These are phyloP conservation scores for Dothideomycetidae sp. DNA, from an alignment of 2,329 filamentous ascomycete species.

Conservation along the genomic window DNA sequence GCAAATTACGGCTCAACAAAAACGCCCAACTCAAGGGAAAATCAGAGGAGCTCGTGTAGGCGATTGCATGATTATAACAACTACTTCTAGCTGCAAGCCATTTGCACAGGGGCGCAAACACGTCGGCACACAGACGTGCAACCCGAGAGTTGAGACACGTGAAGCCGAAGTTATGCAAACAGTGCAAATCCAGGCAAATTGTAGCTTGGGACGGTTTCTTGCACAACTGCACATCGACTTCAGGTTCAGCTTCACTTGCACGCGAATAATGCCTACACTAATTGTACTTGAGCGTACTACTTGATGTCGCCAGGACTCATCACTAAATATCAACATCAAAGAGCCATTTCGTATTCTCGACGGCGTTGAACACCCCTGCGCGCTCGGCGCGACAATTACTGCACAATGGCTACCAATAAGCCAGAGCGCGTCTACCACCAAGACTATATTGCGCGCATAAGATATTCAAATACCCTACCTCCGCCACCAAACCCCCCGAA, in stretches of 20 bases:
- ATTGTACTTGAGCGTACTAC: no score
- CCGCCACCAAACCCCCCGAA: slow-evolving; percentile 91
- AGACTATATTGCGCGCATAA: slow-evolving; percentile 91
- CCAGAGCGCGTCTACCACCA: slow-evolving; percentile 49
- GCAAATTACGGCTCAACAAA: not conserved
- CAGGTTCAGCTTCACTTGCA: not conserved
- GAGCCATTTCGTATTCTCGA: no score
- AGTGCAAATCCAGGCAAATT: not conserved
- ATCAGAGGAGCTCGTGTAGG: no score
- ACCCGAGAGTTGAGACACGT: not conserved
- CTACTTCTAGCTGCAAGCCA: no score
- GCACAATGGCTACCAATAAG: slow-evolving; percentile 12
- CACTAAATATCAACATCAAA: no score
- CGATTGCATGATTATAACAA: no score
- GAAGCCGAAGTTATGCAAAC: not conserved
- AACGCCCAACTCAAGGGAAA: no score
- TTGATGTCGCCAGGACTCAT: no score
- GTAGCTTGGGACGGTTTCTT: no score
- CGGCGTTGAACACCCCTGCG: no score
- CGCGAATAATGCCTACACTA: no score
- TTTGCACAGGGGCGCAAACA: not conserved
- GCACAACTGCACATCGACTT: not conserved
- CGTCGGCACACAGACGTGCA: not conserved
- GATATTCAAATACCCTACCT: slow-evolving; percentile 90
- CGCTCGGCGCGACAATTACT: no score